phyloP scores from a whole-genome alignment of 805 yeast genomes.

The Cyberlindnera nakhonratchasimensis region DNA sequence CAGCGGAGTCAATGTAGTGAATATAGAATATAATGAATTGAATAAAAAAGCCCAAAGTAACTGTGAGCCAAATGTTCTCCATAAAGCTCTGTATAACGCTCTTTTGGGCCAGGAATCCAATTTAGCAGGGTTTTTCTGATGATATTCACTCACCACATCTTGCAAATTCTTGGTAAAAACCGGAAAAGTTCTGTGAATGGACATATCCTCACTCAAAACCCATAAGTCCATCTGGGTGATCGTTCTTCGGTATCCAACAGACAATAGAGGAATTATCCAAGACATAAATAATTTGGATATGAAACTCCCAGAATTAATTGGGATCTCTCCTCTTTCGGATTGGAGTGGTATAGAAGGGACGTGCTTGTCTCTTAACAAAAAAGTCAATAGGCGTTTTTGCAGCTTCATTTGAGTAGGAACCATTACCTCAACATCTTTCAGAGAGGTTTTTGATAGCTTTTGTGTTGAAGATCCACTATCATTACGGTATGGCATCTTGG shows the following conservation, averaged over 20 bases:
- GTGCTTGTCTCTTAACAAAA: constrained; percentile 23
- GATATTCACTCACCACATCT: constrained; percentile 20
- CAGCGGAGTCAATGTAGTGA: constrained; percentile 48
- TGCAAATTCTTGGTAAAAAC: constrained; percentile 33
- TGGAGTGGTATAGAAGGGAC: constrained; percentile 49
- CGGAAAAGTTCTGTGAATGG: constrained; percentile 35
- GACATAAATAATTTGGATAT: constrained; percentile 47
- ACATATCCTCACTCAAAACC: constrained; percentile 36
- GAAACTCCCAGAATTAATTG: constrained; percentile 35
- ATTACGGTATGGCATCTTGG: neutral
- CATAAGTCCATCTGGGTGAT: constrained; percentile 58
- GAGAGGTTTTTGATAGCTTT: neutral
- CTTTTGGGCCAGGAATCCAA: constrained; percentile 22
- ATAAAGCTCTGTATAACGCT: constrained; percentile 40
- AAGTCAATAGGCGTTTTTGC: constrained; percentile 27
- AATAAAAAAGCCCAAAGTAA: constrained; percentile 36
- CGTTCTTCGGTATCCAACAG: constrained; percentile 64
- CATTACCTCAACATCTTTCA: neutral
- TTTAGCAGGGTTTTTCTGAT: constrained; percentile 4
- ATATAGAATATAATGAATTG: constrained; percentile 40
- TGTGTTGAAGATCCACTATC: neutral
- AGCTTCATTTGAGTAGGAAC: neutral
- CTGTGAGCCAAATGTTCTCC: constrained; percentile 40
- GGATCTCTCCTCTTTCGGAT: constrained; percentile 44
- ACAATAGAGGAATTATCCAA: constrained; percentile 62